A percentile compares a stretch with the other conserved stretches of the same genome.
These are phyloP conservation scores for Colletotrichum costaricense DNA, from an alignment of 2,329 filamentous ascomycete genomes.

Conservation along the genomic window DNA sequence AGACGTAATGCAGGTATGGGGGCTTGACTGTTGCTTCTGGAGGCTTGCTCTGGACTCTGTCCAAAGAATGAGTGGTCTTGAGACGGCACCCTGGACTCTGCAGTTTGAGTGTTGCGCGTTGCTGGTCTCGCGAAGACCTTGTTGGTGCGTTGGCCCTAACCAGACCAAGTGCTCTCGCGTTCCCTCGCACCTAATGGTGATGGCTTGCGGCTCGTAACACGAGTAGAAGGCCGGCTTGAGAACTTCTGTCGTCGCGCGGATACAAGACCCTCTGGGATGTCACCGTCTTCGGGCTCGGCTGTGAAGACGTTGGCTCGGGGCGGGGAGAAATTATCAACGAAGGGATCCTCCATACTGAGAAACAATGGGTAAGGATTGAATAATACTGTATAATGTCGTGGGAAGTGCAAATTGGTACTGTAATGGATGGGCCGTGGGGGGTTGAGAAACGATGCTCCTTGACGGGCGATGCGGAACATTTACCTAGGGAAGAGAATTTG, in stretches of 20 bases:
- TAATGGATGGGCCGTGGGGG: neutral
- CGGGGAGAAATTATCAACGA: slow-evolving; percentile 30
- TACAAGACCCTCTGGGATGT: slow-evolving; percentile 47
- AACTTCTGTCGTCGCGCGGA: slow-evolving; percentile 47
- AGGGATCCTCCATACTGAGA: slow-evolving; percentile 39
- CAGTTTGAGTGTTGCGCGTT: slow-evolving; percentile 30
- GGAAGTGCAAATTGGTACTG: slow-evolving; percentile 23
- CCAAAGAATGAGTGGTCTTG: slow-evolving; percentile 33
- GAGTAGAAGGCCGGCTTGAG: slow-evolving; percentile 9
- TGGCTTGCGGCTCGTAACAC: neutral
- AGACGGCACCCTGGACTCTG: slow-evolving; percentile 19
- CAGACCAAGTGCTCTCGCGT: slow-evolving; percentile 41
- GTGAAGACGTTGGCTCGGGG: slow-evolving; percentile 16
- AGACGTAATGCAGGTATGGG: neutral
- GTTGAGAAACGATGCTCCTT: slow-evolving; percentile 12
- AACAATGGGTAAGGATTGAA: slow-evolving; percentile 18
- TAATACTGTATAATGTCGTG: slow-evolving; percentile 16
- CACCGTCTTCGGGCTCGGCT: slow-evolving; percentile 31
- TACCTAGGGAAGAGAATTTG: slow-evolving; percentile 24
- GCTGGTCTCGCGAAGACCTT: slow-evolving; percentile 36
- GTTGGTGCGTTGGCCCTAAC: slow-evolving; percentile 30
- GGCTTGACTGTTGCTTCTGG: neutral
- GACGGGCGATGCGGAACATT: slow-evolving; percentile 19
- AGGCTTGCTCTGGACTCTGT: neutral
- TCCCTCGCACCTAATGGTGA: slow-evolving; percentile 30